A percentile compares a stretch with the other conserved stretches of the same genome.
These are phyloP conservation scores for Paraconiothyrium brasiliense DNA, from an alignment of 2,329 filamentous ascomycete genomes.

Conservation along the genomic window DNA sequence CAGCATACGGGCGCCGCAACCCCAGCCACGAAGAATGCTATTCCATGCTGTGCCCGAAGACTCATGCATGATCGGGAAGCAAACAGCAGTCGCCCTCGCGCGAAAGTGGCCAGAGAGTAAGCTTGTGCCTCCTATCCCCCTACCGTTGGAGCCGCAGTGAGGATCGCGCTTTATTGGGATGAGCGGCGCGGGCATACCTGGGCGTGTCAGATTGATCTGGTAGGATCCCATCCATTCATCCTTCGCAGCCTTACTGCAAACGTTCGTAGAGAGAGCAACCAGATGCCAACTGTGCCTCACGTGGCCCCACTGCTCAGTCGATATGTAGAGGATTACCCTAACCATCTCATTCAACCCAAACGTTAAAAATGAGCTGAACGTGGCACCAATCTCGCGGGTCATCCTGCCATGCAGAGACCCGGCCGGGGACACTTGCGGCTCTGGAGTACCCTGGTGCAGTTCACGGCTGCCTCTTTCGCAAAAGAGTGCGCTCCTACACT, in stretches of 20 bases:
- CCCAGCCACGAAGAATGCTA: conserved; percentile 14
- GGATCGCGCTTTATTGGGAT: conserved; percentile 15
- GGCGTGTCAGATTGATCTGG: conserved; percentile 14
- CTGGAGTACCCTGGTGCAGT: not conserved
- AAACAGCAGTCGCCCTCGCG: not conserved
- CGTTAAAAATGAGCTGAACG: not conserved
- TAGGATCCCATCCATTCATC: not conserved
- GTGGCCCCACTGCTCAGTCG: not conserved
- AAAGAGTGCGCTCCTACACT: not conserved
- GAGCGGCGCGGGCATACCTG: conserved; percentile 6
- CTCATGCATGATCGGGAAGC: conserved; percentile 10
- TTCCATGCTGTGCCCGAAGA: conserved; percentile 10
- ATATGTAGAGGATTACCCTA: not conserved
- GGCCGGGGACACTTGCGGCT: not conserved
- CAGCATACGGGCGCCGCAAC: conserved; percentile 11
- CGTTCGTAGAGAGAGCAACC: not conserved
- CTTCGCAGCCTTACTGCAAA: conserved; percentile 1
- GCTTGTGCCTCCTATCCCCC: conserved; percentile 11
- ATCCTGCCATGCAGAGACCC: not conserved
- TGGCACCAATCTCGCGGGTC: not conserved
- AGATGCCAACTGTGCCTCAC: not conserved
- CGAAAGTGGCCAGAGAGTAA: conserved; percentile 1
- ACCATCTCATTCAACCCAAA: not conserved
- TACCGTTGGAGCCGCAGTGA: conserved; percentile 9
- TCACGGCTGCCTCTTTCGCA: not conserved